A percentile compares a stretch with the other conserved stretches of the same genome.
These are phyloP conservation scores for Hydnum rufescens DNA, from an alignment of 768 basidiomycete genomes.

Conservation along the genomic window DNA sequence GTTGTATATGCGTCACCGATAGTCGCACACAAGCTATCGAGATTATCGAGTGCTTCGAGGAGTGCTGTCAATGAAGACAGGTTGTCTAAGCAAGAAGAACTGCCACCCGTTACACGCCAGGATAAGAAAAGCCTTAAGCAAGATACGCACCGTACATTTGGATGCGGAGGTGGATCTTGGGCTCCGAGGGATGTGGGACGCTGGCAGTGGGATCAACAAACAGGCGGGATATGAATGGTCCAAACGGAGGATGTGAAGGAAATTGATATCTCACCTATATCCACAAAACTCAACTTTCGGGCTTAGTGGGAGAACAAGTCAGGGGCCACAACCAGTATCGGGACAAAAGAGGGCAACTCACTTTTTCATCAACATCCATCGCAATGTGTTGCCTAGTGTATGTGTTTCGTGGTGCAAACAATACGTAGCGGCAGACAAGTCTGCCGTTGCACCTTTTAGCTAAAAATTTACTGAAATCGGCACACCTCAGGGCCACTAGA, in stretches of 20 bases:
- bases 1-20: slow-evolving; percentile 48
- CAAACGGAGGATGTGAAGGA: neutral
- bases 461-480: slow-evolving; percentile 16
- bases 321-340: neutral
- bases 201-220: slow-evolving; percentile 23
- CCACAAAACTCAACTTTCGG: slow-evolving; percentile 97
- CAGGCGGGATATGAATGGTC: neutral
- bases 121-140: neutral
- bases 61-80: slow-evolving; percentile 74
- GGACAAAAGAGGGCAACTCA: slow-evolving; percentile 21
- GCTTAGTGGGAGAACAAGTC: slow-evolving; percentile 23
- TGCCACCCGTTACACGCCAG: neutral
- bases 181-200: slow-evolving; percentile 91
- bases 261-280: slow-evolving; percentile 44
- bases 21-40: slow-evolving; percentile 55
- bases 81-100: slow-evolving; percentile 33
- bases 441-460: slow-evolving; percentile 67
- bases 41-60: slow-evolving; percentile 49
- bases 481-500: neutral
- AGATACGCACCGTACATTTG: slow-evolving; percentile 87
- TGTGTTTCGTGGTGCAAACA: slow-evolving; percentile 88
- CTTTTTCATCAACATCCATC: slow-evolving; percentile 99
- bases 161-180: slow-evolving; percentile 88
- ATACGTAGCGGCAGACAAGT: slow-evolving; percentile 78
- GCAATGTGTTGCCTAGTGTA: slow-evolving; percentile 81